A percentile compares a stretch with the other conserved stretches of the same genome.
These are phyloP conservation scores for Limnanthes douglasii DNA, from an alignment of 345 rosid species.

Conservation along the genomic window DNA sequence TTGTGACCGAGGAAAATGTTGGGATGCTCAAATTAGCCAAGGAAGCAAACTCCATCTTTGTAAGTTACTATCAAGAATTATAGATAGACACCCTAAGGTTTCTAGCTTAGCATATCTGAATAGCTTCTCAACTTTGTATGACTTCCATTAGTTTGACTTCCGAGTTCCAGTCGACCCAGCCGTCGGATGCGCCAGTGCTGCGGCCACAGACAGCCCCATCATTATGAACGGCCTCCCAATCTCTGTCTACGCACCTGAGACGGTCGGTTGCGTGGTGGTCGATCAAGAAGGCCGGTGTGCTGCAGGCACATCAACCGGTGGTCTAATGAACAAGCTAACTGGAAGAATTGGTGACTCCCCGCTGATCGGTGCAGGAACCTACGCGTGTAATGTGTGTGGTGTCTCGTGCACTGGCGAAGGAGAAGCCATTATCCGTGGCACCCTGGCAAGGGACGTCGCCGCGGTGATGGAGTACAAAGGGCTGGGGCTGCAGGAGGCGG, in stretches of 20 bases:
- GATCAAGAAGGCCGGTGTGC: conserved; percentile 77
- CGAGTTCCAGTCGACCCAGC: conserved; percentile 38
- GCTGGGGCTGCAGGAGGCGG: conserved; percentile 58
- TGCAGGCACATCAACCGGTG: conserved; percentile 91
- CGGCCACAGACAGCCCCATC: conserved; percentile 36
- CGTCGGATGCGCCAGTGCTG: conserved; percentile 42
- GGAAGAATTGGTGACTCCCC: conserved; percentile 98
- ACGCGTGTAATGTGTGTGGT: conserved; percentile 62
- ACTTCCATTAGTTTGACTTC: conserved; percentile 61
- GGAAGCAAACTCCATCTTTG: conserved; percentile 87
- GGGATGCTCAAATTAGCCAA: conserved; percentile 82
- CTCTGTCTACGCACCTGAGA: conserved; percentile 80
- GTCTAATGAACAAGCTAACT: conserved; percentile 76
- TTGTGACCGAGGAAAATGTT: conserved; percentile 70
- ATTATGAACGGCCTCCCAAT: conserved; percentile 90
- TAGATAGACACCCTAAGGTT: conserved; percentile 1
- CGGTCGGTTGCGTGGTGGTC: conserved; percentile 89
- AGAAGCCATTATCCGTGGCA: conserved; percentile 80
- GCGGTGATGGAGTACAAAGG: conserved; percentile 98
- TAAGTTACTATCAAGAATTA: conserved; percentile 11
- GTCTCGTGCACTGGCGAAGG: conserved; percentile 97
- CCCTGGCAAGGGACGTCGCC: conserved; percentile 82
- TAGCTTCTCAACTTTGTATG: neutral
- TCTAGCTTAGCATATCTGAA: neutral
- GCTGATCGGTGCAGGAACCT: conserved; percentile 87